phyloP scores from a whole-genome alignment of 1,139 yeast species.

The Scheffersomyces segobiensis region DNA sequence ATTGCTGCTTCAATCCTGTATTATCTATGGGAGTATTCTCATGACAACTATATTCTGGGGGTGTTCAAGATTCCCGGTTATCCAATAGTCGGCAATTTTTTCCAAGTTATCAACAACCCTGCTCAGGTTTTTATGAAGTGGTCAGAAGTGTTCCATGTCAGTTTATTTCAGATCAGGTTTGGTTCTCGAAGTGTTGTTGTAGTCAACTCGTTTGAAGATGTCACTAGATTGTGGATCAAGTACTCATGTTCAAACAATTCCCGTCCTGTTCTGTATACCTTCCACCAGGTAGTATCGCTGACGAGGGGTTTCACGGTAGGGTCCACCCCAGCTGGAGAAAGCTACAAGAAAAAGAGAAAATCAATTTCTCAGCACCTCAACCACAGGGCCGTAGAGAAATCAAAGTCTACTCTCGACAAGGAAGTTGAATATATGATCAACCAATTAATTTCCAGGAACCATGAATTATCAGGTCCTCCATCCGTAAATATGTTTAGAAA shows the following conservation, averaged over 20 bases:
- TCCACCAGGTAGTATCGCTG: constrained; percentile 64
- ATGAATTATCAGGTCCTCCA: constrained; percentile 23
- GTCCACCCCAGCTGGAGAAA: constrained; percentile 66
- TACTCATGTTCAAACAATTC: constrained; percentile 60
- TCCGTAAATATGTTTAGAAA: constrained; percentile 18
- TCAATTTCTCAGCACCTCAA: constrained; percentile 53
- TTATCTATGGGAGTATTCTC: background rate
- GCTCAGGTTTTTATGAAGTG: constrained; percentile 52
- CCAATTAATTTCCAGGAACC: constrained; percentile 22
- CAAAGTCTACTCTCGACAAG: constrained; percentile 41
- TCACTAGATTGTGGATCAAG: constrained; percentile 54
- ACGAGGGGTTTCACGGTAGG: constrained; percentile 73
- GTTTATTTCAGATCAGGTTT: constrained; percentile 61
- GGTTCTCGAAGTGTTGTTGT: constrained; percentile 61
- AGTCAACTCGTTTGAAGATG: constrained; percentile 61
- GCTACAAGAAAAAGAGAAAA: constrained; percentile 55
- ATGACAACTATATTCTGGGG: constrained; percentile 23
- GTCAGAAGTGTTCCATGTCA: constrained; percentile 39
- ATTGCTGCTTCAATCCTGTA: background rate
- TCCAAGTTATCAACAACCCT: constrained; percentile 52
- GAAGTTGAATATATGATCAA: constrained; percentile 37
- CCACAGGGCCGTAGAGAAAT: constrained; percentile 29
- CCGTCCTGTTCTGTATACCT: constrained; percentile 66
- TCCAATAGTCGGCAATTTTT: constrained; percentile 57
- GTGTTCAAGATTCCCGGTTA: constrained; percentile 45